Evolutionary conservation across 371 early-diverging fungal species (phyloP).

Genomic region (Syncephalastrum contaminatum): DNA sequence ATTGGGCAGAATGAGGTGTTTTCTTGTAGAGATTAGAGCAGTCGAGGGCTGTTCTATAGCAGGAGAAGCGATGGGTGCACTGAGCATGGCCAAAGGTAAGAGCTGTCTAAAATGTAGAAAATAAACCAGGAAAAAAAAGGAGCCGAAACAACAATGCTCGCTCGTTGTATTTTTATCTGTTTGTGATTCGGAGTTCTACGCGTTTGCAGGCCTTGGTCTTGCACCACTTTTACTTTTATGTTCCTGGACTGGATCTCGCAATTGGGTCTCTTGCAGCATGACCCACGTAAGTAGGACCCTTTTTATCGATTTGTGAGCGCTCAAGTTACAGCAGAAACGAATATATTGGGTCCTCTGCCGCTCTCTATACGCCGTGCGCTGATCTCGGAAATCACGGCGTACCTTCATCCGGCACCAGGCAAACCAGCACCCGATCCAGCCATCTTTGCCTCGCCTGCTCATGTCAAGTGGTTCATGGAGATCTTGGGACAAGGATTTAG

Average conservation of each 20-base stretch:
- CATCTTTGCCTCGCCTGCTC: constrained; percentile 62
- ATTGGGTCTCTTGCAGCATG: constrained; percentile 64
- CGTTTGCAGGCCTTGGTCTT: constrained; percentile 2
- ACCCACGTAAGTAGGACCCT: constrained; percentile 54
- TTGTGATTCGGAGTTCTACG: neutral
- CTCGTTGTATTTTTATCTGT: neutral
- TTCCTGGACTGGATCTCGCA: constrained; percentile 72
- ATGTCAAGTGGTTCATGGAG: constrained; percentile 85
- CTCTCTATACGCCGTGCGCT: constrained; percentile 59
- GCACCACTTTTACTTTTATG: constrained; percentile 36
- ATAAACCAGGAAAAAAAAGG: neutral
- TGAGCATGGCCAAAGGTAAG: neutral
- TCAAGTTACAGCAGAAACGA: constrained; percentile 48
- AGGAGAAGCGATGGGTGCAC: neutral
- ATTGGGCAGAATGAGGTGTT: constrained; percentile 26
- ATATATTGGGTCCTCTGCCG: constrained; percentile 67
- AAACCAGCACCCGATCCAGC: constrained; percentile 49
- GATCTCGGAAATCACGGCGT: constrained; percentile 65
- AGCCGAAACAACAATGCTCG: neutral
- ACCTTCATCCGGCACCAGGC: constrained; percentile 41
- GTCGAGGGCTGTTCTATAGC: neutral
- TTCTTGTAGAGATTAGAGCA: neutral
- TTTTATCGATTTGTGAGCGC: neutral
- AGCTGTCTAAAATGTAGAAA: neutral
- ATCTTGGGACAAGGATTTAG: constrained; percentile 80